Conservation (phyloP, 2,329 filamentous ascomycete genomes). For the Penicillium sp. region DNA sequence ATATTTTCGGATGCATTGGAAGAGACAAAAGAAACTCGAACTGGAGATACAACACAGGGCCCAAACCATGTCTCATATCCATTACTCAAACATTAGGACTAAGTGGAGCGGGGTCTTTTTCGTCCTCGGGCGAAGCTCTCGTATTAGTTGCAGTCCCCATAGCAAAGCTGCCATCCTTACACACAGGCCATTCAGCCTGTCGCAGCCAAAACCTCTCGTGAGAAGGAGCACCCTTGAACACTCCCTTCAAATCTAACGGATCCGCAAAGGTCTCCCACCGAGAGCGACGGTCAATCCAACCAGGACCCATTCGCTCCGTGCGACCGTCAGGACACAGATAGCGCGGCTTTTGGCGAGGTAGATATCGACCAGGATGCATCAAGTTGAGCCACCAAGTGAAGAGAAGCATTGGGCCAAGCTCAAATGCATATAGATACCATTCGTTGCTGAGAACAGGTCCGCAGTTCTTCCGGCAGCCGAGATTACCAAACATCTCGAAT, state of each 20-base stretch:
- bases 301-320: constrained; percentile 32
- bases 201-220: constrained; percentile 31
- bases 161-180: constrained; percentile 27
- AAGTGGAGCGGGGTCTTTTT: not conserved
- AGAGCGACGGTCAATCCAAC: constrained; percentile 29
- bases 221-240: constrained; percentile 21
- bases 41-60: not conserved
- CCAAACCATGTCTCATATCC: not conserved
- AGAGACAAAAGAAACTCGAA: not conserved
- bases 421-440: constrained; percentile 39
- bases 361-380: constrained; percentile 34
- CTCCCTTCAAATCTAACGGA: constrained; percentile 26
- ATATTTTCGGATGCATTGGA: not conserved
- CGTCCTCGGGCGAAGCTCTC: not conserved
- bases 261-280: constrained; percentile 28
- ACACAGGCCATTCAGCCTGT: constrained; percentile 25
- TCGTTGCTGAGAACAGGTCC: constrained; percentile 28
- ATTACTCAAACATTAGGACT: not conserved
- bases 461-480: constrained; percentile 24
- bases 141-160: constrained; percentile 21
- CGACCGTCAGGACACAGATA: constrained; percentile 30
- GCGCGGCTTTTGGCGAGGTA: constrained; percentile 25
- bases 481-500: constrained; percentile 23
- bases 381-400: constrained; percentile 36
- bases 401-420: constrained; percentile 35